Conservation (phyloP, 179 eudicot species). For the Gypsophila paniculata region DNA sequence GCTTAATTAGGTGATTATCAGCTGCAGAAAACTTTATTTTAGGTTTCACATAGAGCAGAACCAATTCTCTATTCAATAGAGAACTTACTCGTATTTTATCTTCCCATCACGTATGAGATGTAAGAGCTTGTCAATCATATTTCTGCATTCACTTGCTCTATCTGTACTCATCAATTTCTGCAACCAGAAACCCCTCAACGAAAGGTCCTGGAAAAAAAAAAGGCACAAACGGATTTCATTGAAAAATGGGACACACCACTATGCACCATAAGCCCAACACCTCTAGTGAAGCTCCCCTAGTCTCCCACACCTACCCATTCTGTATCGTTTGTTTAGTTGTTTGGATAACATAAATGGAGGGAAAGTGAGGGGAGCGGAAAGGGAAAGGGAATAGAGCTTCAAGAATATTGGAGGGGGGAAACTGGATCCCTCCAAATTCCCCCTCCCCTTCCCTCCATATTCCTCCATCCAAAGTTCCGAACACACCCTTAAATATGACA, state of each 20-base stretch:
- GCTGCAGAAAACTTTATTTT: neutral
- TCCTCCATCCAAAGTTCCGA: too few relatives aligned
- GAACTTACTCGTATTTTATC: slow-evolving; percentile 70
- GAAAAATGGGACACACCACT: slow-evolving; percentile 2
- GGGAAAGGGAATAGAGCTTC: too few relatives aligned
- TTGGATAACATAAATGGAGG: too few relatives aligned
- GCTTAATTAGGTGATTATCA: neutral
- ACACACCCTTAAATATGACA: too few relatives aligned
- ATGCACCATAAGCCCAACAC: neutral
- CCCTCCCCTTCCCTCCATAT: too few relatives aligned
- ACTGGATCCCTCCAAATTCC: too few relatives aligned
- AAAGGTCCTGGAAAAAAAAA: slow-evolving; percentile 54
- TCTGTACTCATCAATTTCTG: slow-evolving; percentile 79
- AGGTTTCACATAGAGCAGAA: slow-evolving; percentile 8
- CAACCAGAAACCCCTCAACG: slow-evolving; percentile 91
- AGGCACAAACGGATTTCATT: slow-evolving; percentile 11
- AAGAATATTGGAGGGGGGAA: too few relatives aligned
- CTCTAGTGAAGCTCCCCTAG: neutral
- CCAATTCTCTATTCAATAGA: neutral
- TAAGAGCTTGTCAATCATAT: slow-evolving; percentile 73
- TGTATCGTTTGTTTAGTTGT: too few relatives aligned
- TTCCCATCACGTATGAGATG: slow-evolving; percentile 59
- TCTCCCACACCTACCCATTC: too few relatives aligned
- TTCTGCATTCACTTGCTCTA: slow-evolving; percentile 62
- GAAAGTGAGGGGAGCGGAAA: too few relatives aligned